A percentile compares a stretch with the other conserved stretches of the same genome.
Evolutionary conservation across 768 basidiomycete species (phyloP).

Genomic region (Lactarius trivialis): DNA sequence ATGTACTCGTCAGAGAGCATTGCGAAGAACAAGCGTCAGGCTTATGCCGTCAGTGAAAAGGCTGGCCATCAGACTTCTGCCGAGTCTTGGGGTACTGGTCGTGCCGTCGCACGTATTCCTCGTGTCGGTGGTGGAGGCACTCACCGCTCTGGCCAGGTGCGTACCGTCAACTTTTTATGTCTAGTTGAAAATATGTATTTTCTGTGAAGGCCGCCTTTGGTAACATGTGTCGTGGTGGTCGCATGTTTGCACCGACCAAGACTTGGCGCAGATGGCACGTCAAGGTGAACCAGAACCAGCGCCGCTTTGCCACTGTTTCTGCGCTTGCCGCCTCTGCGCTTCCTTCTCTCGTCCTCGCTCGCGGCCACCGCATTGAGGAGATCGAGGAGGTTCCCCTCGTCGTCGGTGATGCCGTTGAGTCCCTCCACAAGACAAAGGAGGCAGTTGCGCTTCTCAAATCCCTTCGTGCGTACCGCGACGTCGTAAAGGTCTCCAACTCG

Average conservation of each 20-base stretch:
- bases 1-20: slow-evolving; percentile 69
- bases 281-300: slow-evolving; percentile 99
- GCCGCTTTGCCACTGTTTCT: slow-evolving; percentile 95
- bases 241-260: slow-evolving; percentile 99
- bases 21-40: slow-evolving; percentile 96
- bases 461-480: slow-evolving; percentile 84
- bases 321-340: slow-evolving; percentile 97
- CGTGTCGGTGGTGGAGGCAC: slow-evolving; percentile 99
- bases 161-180: slow-evolving; percentile 16
- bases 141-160: slow-evolving; percentile 92
- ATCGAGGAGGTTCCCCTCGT: slow-evolving; percentile 96
- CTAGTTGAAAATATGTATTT: slow-evolving; percentile 1
- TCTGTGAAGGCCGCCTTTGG: slow-evolving; percentile 84
- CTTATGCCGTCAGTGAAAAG: slow-evolving; percentile 94
- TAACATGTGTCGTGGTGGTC: slow-evolving; percentile 99
- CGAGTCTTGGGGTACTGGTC: slow-evolving; percentile 99
- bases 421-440: slow-evolving; percentile 93
- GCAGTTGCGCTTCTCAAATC: slow-evolving; percentile 90
- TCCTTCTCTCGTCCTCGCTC: slow-evolving; percentile 96
- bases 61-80: slow-evolving; percentile 99
- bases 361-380: slow-evolving; percentile 97
- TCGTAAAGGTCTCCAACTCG: slow-evolving; percentile 95
- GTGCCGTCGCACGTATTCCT: slow-evolving; percentile 99
- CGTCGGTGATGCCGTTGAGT: slow-evolving; percentile 69
- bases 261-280: slow-evolving; percentile 99